These are phyloP conservation scores for Crithidia acanthocephali DNA, from an alignment of 208 protist genomes.

Conservation along the genomic window DNA sequence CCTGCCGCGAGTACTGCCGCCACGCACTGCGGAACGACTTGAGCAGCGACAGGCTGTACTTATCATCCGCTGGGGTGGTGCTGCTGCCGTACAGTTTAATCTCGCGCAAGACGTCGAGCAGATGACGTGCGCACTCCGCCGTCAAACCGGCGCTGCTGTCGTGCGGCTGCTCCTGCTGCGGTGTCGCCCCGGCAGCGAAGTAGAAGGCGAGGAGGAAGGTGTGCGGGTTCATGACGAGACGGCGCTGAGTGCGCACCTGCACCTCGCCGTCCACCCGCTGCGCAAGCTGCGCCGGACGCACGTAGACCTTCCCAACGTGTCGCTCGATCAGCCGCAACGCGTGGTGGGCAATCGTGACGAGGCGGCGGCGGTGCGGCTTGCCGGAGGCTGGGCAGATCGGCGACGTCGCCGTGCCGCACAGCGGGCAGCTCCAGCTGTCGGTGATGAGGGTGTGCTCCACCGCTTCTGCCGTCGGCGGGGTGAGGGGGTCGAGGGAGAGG, in stretches of 20 bases:
- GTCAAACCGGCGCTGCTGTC: slow-evolving; percentile 22
- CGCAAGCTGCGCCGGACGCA: slow-evolving; percentile 55
- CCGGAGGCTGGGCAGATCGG: slow-evolving; percentile 57
- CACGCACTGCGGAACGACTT: slow-evolving; percentile 61
- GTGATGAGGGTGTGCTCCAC: slow-evolving; percentile 83
- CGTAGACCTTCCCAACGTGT: slow-evolving; percentile 51
- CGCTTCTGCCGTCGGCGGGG: slow-evolving; percentile 31
- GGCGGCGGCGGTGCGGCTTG: slow-evolving; percentile 67
- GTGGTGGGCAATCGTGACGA: slow-evolving; percentile 65
- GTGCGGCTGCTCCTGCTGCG: background rate
- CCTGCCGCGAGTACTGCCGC: slow-evolving; percentile 57
- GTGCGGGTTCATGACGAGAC: slow-evolving; percentile 72
- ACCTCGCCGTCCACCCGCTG: slow-evolving; percentile 62
- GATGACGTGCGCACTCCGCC: slow-evolving; percentile 64
- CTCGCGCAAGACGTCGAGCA: slow-evolving; percentile 67
- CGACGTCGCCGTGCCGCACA: slow-evolving; percentile 43
- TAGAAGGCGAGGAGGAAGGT: slow-evolving; percentile 76
- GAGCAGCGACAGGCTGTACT: slow-evolving; percentile 58
- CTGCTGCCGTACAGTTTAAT: slow-evolving; percentile 45
- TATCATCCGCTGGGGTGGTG: slow-evolving; percentile 20
- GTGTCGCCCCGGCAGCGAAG: slow-evolving; percentile 44
- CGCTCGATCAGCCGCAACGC: slow-evolving; percentile 62
- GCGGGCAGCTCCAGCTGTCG: slow-evolving; percentile 63
- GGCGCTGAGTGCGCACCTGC: slow-evolving; percentile 61
- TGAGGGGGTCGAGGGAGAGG: slow-evolving; percentile 43